These are phyloP conservation scores for Saturnispora diversa DNA, from an alignment of 805 yeast species.

Conservation along the genomic window DNA sequence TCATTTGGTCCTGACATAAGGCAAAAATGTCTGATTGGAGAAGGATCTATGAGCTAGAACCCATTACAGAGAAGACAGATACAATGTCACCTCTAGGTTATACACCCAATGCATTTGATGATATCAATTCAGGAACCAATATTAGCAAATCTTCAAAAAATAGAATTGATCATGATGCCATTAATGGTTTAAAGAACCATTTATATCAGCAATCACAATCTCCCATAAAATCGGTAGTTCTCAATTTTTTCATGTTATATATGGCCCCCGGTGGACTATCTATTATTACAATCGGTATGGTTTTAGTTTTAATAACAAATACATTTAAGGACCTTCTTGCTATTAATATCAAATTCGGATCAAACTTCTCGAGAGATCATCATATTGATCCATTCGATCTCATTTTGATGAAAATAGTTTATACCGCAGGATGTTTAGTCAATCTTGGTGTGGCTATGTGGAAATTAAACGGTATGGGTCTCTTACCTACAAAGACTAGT, in stretches of 20 bases:
- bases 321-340: constrained; percentile 66
- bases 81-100: neutral
- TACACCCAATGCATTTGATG: constrained; percentile 2
- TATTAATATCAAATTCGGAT: constrained; percentile 46
- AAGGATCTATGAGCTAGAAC: neutral
- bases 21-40: too few species aligned
- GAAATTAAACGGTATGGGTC: constrained; percentile 82
- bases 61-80: neutral
- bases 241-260: constrained; percentile 84
- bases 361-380: constrained; percentile 15
- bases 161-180: constrained; percentile 28
- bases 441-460: constrained; percentile 71
- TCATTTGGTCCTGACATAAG: too few species aligned
- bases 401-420: constrained; percentile 22
- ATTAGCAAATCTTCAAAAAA: neutral
- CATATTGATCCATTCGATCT: constrained; percentile 19
- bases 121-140: neutral
- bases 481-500: constrained; percentile 76
- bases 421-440: constrained; percentile 36
- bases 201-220: constrained; percentile 82
- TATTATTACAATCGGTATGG: constrained; percentile 84
- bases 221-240: constrained; percentile 80
- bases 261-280: constrained; percentile 90
- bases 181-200: constrained; percentile 45
- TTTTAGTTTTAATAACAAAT: constrained; percentile 69